Evolutionary conservation across 805 yeast genomes (phyloP).

Genomic region (Candida patagonica): DNA sequence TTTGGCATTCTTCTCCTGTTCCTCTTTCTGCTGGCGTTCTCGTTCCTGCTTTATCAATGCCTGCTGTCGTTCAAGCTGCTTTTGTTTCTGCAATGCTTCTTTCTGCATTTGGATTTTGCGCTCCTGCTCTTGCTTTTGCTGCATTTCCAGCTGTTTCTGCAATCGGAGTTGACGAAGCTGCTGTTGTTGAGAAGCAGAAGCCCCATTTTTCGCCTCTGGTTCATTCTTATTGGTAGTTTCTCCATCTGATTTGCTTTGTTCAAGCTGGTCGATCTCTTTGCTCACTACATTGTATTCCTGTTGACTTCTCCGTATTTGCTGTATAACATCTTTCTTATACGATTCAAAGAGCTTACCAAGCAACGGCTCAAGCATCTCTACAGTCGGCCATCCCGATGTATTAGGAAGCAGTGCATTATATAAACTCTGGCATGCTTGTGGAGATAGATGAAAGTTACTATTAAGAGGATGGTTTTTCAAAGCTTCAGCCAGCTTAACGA

Average conservation of each 20-base stretch:
- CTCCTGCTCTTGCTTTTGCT: slow-evolving; percentile 16
- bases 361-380: slow-evolving; percentile 15
- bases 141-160: slow-evolving; percentile 16
- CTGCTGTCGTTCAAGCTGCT: slow-evolving; percentile 6
- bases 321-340: slow-evolving; percentile 17
- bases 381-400: slow-evolving; percentile 13
- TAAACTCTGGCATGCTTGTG: slow-evolving; percentile 18
- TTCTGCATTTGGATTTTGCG: slow-evolving; percentile 4
- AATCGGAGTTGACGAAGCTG: slow-evolving; percentile 17
- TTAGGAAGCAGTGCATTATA: slow-evolving; percentile 18
- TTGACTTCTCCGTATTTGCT: slow-evolving; percentile 27
- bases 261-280: slow-evolving; percentile 34
- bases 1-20: neutral
- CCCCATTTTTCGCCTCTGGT: neutral
- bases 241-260: slow-evolving; percentile 34
- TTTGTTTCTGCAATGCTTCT: slow-evolving; percentile 3
- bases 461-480: slow-evolving; percentile 18
- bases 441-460: slow-evolving; percentile 15
- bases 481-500: slow-evolving; percentile 12
- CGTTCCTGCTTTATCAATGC: slow-evolving; percentile 4
- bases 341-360: slow-evolving; percentile 17
- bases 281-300: slow-evolving; percentile 28
- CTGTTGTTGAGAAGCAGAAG: slow-evolving; percentile 3
- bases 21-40: slow-evolving; percentile 1
- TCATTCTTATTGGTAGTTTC: slow-evolving; percentile 20